A percentile compares a stretch with the other conserved stretches of the same genome.
Conservation (phyloP, 116 monocot genomes). For the Cymodocea nodosa region DNA sequence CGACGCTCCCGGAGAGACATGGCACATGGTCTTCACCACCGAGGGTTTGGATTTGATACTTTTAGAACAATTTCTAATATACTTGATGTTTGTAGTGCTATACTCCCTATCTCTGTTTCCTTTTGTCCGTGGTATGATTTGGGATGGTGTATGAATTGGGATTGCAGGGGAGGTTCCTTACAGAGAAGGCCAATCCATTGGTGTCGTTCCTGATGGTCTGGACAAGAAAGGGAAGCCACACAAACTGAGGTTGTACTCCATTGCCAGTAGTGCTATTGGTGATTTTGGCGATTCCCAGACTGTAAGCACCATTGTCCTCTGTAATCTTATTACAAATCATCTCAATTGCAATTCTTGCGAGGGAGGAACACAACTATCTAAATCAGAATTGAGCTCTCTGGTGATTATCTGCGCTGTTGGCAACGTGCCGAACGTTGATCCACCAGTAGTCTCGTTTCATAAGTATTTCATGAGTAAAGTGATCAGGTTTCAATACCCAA, state of each 20-base stretch:
- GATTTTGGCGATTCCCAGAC: constrained; percentile 44
- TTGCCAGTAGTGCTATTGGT: constrained; percentile 51
- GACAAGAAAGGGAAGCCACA: constrained; percentile 98
- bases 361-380: too few species aligned
- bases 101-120: constrained; percentile 4
- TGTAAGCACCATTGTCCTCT: constrained; percentile 13
- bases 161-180: constrained; percentile 71
- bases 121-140: neutral
- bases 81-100: neutral
- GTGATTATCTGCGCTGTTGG: too few species aligned
- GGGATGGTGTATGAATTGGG: neutral
- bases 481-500: too few species aligned
- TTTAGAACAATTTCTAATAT: neutral
- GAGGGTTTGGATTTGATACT: constrained; percentile 32
- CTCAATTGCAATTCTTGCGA: too few species aligned
- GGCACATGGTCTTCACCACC: constrained; percentile 99
- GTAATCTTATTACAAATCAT: neutral
- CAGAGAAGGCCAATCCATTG: constrained; percentile 97
- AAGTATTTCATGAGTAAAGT: too few species aligned
- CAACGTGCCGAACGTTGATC: too few species aligned
- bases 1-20: constrained; percentile 94
- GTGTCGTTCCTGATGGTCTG: constrained; percentile 74
- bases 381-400: too few species aligned
- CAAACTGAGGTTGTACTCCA: constrained; percentile 91
- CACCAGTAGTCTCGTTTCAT: too few species aligned